Evolutionary conservation across 352 stramenopile species (phyloP).

Genomic region (Pythium phragmiticola): DNA sequence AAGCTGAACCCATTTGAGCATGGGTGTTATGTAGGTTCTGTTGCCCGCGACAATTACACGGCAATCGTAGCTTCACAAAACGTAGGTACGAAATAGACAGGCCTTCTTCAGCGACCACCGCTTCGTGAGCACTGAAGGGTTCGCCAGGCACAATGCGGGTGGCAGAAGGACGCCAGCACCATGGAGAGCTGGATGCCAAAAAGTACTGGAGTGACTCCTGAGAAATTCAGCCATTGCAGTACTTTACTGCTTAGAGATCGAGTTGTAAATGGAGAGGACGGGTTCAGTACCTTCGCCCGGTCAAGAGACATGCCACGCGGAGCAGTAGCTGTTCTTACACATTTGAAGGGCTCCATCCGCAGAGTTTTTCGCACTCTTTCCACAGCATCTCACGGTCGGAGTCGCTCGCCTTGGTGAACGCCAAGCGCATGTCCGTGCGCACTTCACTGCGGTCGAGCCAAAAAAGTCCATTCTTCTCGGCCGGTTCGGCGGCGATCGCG

Average conservation of each 20-base stretch:
- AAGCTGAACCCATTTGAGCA: conserved; percentile 3
- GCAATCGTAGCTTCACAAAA: too few relatives aligned
- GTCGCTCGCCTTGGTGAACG: conserved; percentile 41
- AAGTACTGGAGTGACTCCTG: not conserved
- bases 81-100: conserved; percentile 11
- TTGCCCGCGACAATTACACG: too few relatives aligned
- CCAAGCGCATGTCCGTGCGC: conserved; percentile 42
- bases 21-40: too few relatives aligned
- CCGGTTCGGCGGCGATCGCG: conserved; percentile 39
- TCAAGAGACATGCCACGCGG: not conserved
- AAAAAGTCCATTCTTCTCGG: conserved; percentile 37
- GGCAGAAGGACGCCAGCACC: too few relatives aligned
- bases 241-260: not conserved
- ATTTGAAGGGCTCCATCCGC: conserved; percentile 24
- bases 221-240: too few relatives aligned
- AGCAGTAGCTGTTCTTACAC: not conserved
- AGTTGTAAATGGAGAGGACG: not conserved
- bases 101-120: too few relatives aligned
- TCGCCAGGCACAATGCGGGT: not conserved
- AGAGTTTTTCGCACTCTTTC: conserved; percentile 36
- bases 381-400: conserved; percentile 39
- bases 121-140: not conserved
- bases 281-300: too few relatives aligned
- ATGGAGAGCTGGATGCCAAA: not conserved
- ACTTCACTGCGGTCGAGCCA: conserved; percentile 46